Conservation (phyloP, 2,329 filamentous ascomycete species). For the Fusarium siculi region DNA sequence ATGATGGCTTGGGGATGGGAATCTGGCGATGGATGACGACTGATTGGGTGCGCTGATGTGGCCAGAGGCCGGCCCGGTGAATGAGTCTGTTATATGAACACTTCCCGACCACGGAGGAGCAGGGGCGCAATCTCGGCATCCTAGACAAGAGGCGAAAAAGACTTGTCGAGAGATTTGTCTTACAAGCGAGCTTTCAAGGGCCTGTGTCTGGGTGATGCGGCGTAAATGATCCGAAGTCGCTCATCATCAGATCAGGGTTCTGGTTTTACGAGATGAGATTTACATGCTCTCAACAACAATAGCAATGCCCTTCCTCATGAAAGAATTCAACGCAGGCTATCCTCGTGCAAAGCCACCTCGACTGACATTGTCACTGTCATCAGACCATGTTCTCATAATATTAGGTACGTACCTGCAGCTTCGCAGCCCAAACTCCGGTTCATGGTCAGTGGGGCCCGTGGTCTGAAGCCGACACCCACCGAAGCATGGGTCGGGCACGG, state of each 20-base stretch:
- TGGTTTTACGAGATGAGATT: neutral
- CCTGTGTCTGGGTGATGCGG: conserved; percentile 4
- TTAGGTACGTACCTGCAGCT: conserved; percentile 12
- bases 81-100: neutral
- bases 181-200: conserved; percentile 12
- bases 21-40: conserved; percentile 6
- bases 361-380: conserved; percentile 20
- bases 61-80: conserved; percentile 32
- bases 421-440: conserved; percentile 5
- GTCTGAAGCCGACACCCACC: conserved; percentile 18
- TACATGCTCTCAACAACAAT: neutral
- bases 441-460: conserved; percentile 13
- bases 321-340: neutral
- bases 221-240: conserved; percentile 25
- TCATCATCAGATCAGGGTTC: neutral
- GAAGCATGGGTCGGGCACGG: conserved; percentile 13
- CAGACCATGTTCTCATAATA: conserved; percentile 17
- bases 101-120: conserved; percentile 19
- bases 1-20: neutral
- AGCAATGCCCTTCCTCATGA: neutral
- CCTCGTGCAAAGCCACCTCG: conserved; percentile 21
- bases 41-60: conserved; percentile 33
- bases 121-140: conserved; percentile 17
- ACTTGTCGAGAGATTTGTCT: neutral
- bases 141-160: neutral